Evolutionary conservation across 2,329 filamentous ascomycete genomes (phyloP), one percentile per base, ranked within the genome.

Genomic region (Akanthomyces lecanii): DNA sequence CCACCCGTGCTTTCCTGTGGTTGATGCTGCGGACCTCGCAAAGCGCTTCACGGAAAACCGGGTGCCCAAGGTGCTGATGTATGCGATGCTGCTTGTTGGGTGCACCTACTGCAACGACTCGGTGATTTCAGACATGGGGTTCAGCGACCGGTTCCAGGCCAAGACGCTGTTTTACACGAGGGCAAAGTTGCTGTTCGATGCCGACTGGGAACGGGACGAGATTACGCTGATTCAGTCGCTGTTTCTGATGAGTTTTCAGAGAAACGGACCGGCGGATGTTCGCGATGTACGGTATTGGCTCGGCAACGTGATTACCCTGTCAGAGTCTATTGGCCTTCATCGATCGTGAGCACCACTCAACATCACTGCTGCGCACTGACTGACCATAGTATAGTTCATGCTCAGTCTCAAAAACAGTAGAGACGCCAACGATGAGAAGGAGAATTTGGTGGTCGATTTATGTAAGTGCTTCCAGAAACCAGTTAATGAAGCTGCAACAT

Each of bases 211-310:
- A 67, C 77, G 76, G 18, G 78, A 83, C 47, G 80, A 80, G 48
- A 73, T 82, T 0, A 78, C 75, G 0, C 76, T 82, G 5, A 75
- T 84, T 0, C 81, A 83, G 67, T 76, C 79, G 0, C 67, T 85
- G 1, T 84, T 85, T 66, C 69, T 85, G 36, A 76, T 85, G 73
- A 84, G 82, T 66, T 85, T 83, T 64, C 85, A 82, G 82, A 73
- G 82, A 21, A 80, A 79, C 8, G 78, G 79, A 0, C 79, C 82
- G 0, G 72, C 74, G 0, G 77, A 80, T 57, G 77, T 81, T n/a
- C 75, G 78, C 18, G 79, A 82, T 67, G 77, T 78, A 14, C 67
- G 79, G 30, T 81, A 81, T 65, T 82, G 80, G 80, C 69, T 82
- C 1, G 79, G 78, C 0, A 77, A 78, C 7, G 81, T 81, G 0